Conservation (phyloP, 495 filamentous ascomycete species). For the Rhizodiscina lignyota region DNA sequence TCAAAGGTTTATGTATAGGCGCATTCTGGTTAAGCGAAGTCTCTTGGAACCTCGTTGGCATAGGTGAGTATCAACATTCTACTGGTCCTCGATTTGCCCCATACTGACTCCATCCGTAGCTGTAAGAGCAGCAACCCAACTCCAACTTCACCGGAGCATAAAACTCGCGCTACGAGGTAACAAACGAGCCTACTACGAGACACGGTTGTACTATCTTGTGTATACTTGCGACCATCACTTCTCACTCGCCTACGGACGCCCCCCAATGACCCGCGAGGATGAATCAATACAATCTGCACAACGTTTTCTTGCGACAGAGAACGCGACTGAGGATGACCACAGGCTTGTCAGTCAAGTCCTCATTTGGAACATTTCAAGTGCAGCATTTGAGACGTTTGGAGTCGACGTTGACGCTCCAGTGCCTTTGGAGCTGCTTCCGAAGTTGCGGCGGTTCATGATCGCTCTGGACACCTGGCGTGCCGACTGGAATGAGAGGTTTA, state of each 20-base stretch:
- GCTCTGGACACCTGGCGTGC: constrained; percentile 20
- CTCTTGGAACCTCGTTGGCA: no score
- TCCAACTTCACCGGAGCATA: constrained; percentile 17
- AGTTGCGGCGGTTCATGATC: constrained; percentile 16
- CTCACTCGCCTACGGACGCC: constrained; percentile 20
- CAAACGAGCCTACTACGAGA: background rate
- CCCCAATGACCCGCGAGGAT: constrained; percentile 22
- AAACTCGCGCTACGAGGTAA: no score
- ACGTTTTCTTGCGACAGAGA: constrained; percentile 13
- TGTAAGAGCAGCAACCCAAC: constrained; percentile 17
- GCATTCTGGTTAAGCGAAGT: constrained; percentile 23
- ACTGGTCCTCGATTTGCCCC: constrained; percentile 7
- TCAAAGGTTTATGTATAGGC: constrained; percentile 21
- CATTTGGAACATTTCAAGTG: background rate
- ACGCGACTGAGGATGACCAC: constrained; percentile 20
- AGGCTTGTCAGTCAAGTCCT: constrained; percentile 2
- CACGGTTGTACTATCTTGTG: constrained; percentile 20
- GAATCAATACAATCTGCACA: constrained; percentile 13
- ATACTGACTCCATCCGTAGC: constrained; percentile 14
- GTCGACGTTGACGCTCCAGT: background rate
- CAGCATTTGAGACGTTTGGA: constrained; percentile 2
- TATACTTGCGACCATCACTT: constrained; percentile 26
- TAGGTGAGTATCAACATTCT: no score
- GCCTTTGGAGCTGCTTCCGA: constrained; percentile 4
- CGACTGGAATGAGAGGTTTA: constrained; percentile 12